A percentile compares a stretch with the other conserved stretches of the same genome.
Evolutionary conservation across 1,284 basidiomycete species (phyloP).

Genomic region (Neotropicomus parvogracilis): DNA sequence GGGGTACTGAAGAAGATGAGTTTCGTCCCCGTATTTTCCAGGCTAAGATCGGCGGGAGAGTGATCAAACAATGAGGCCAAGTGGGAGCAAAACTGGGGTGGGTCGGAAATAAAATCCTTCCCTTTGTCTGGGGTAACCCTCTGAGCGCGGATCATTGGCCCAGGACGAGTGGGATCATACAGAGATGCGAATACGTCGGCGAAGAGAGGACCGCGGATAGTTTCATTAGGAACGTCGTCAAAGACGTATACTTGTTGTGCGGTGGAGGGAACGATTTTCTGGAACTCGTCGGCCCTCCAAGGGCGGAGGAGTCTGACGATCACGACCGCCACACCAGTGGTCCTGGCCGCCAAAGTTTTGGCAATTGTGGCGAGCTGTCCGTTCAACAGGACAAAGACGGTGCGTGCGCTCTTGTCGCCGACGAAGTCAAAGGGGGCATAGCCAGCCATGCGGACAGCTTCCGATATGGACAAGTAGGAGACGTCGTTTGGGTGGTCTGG

Average conservation of each 20-base stretch:
- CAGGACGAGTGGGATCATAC: constrained; percentile 39
- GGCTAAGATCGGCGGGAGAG: constrained; percentile 15
- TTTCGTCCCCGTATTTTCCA: constrained; percentile 38
- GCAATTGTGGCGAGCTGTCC: constrained; percentile 62
- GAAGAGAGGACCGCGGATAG: constrained; percentile 64
- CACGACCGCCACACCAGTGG: constrained; percentile 56
- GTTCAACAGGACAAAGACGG: constrained; percentile 64
- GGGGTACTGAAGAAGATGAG: constrained; percentile 63
- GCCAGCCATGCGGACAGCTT: constrained; percentile 50
- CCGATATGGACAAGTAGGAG: constrained; percentile 37
- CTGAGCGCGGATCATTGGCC: constrained; percentile 52
- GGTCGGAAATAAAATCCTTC: constrained; percentile 49
- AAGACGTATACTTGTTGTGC: constrained; percentile 62
- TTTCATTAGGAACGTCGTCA: constrained; percentile 67
- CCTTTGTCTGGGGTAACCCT: constrained; percentile 55
- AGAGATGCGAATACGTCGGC: constrained; percentile 68
- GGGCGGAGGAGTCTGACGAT: constrained; percentile 74
- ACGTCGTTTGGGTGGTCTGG: constrained; percentile 30
- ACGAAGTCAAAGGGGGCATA: constrained; percentile 67
- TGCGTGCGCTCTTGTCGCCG: constrained; percentile 56
- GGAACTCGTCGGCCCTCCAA: constrained; percentile 65
- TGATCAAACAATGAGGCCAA: constrained; percentile 37
- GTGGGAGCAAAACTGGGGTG: constrained; percentile 45
- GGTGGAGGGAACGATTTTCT: constrained; percentile 52
- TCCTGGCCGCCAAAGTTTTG: constrained; percentile 45